Conservation (phyloP, 108 stramenopile genomes). For the Nitzschia palea region DNA sequence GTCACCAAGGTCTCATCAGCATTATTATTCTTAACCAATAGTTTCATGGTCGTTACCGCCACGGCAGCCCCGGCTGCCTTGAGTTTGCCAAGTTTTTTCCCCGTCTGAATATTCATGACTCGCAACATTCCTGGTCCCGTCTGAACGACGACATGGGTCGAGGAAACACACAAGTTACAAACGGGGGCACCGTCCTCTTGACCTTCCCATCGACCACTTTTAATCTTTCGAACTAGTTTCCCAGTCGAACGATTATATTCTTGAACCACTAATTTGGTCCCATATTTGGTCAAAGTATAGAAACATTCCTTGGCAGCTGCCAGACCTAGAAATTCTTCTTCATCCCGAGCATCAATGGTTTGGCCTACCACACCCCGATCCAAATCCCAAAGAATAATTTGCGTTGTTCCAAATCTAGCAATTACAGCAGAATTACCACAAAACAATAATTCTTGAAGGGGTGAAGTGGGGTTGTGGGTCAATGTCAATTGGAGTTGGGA, state of each 20-base stretch:
- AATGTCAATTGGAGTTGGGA: slow-evolving; percentile 31
- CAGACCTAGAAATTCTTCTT: slow-evolving; percentile 22
- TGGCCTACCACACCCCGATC: slow-evolving; percentile 50
- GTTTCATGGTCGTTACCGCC: background rate
- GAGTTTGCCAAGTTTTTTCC: slow-evolving; percentile 39
- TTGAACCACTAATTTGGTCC: slow-evolving; percentile 31
- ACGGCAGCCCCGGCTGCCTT: background rate
- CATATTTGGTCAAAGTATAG: slow-evolving; percentile 21
- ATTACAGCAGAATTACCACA: slow-evolving; percentile 22
- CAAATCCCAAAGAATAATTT: slow-evolving; percentile 47
- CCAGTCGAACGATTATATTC: slow-evolving; percentile 29
- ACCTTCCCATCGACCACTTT: slow-evolving; percentile 30
- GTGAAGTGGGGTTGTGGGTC: slow-evolving; percentile 13
- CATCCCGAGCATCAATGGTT: slow-evolving; percentile 10
- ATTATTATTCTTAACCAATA: background rate
- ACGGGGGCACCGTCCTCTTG: background rate
- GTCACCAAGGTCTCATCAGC: slow-evolving; percentile 6
- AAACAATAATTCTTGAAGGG: slow-evolving; percentile 26
- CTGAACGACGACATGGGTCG: slow-evolving; percentile 19
- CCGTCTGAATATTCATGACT: slow-evolving; percentile 29
- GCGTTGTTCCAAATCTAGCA: slow-evolving; percentile 19
- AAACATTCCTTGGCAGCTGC: slow-evolving; percentile 12
- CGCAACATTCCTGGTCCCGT: slow-evolving; percentile 10
- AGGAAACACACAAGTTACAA: slow-evolving; percentile 1
- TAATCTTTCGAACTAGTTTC: slow-evolving; percentile 41